Evolutionary conservation across 2,329 filamentous ascomycete species (phyloP).

Genomic region (Cadophora sp.): DNA sequence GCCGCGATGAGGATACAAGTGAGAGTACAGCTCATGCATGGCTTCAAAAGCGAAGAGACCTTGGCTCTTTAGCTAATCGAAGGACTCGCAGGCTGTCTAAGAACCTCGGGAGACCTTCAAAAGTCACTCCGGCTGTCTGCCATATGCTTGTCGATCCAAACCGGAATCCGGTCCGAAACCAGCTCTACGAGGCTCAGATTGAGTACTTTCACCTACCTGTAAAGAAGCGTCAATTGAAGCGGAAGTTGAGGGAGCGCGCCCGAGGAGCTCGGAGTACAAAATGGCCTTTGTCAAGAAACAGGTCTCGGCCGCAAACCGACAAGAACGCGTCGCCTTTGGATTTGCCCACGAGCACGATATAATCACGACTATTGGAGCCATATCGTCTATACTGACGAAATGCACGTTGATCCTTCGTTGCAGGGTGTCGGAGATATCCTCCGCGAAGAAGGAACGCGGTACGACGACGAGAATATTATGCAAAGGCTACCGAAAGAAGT

Average conservation of each 20-base stretch:
- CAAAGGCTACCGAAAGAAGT: slow-evolving; percentile 13
- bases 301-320: slow-evolving; percentile 17
- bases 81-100: neutral
- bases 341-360: slow-evolving; percentile 7
- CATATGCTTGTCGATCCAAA: slow-evolving; percentile 12
- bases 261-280: slow-evolving; percentile 20
- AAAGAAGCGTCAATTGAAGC: slow-evolving; percentile 16
- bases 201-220: slow-evolving; percentile 19
- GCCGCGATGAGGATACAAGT: neutral
- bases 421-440: slow-evolving; percentile 11
- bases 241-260: slow-evolving; percentile 21
- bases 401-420: slow-evolving; percentile 27
- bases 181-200: slow-evolving; percentile 24
- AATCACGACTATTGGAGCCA: slow-evolving; percentile 21
- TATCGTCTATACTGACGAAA: slow-evolving; percentile 28
- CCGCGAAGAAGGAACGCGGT: slow-evolving; percentile 21
- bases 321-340: slow-evolving; percentile 12
- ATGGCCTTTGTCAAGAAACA: slow-evolving; percentile 24
- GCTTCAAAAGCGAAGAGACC: neutral
- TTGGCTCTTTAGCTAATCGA: neutral
- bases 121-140: slow-evolving; percentile 5
- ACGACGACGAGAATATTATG: slow-evolving; percentile 29
- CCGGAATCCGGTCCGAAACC: slow-evolving; percentile 23
- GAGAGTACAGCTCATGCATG: neutral
- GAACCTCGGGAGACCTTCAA: slow-evolving; percentile 3